Evolutionary conservation across 495 filamentous ascomycete genomes (phyloP).

Genomic region (Aspergillus kassunensis): DNA sequence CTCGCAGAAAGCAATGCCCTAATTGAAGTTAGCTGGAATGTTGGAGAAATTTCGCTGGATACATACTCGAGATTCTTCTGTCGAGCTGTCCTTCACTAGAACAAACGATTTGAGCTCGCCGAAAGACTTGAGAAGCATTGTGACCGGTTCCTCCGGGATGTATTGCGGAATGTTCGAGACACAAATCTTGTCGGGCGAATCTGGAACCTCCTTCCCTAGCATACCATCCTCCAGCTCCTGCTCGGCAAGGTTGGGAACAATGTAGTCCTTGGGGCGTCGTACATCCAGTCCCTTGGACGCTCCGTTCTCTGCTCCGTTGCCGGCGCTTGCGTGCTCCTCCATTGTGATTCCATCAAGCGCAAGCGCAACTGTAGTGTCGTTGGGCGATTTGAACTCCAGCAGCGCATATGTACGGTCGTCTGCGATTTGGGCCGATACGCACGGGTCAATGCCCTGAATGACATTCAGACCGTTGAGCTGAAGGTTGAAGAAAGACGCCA

Average conservation of each 20-base stretch:
- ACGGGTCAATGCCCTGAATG: constrained; percentile 76
- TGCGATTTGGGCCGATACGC: constrained; percentile 79
- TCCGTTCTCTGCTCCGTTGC: constrained; percentile 54
- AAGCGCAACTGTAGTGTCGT: constrained; percentile 85
- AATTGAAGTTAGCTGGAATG: constrained; percentile 21
- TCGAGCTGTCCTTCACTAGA: constrained; percentile 79
- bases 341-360: constrained; percentile 87
- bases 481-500: constrained; percentile 89
- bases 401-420: constrained; percentile 74
- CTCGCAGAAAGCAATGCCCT: constrained; percentile 98
- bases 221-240: constrained; percentile 71
- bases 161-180: constrained; percentile 83
- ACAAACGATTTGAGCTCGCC: constrained; percentile 92
- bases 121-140: constrained; percentile 82
- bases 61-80: constrained; percentile 85
- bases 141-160: constrained; percentile 85
- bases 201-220: constrained; percentile 75
- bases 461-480: constrained; percentile 94
- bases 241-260: constrained; percentile 83
- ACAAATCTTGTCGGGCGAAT: constrained; percentile 93
- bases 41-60: neutral
- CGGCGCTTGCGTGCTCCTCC: constrained; percentile 61
- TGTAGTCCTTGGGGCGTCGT: constrained; percentile 93
- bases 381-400: constrained; percentile 82
- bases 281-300: constrained; percentile 66